phyloP scores from a whole-genome alignment of 202 grass and related monocot species.

The Zizania palustris region DNA sequence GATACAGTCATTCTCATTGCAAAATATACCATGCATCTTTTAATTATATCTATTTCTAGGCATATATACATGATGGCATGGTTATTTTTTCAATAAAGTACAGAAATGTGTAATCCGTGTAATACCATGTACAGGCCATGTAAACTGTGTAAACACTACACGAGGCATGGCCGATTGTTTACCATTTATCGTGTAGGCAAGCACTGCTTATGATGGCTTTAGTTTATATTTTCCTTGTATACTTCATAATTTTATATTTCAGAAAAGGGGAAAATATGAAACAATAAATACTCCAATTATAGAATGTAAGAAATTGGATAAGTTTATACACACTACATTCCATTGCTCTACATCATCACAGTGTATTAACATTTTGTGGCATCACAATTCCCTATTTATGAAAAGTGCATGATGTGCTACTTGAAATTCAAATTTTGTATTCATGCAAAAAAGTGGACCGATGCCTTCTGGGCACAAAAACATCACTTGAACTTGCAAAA shows the following conservation, averaged over 20 bases:
- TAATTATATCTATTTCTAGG: no score
- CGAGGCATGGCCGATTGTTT: no score
- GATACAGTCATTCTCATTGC: no score
- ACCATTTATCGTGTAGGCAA: no score
- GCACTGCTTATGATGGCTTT: not conserved
- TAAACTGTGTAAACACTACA: no score
- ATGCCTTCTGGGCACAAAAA: not conserved
- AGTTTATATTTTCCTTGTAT: constrained; percentile 21
- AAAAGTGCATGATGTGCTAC: not conserved
- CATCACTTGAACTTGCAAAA: constrained; percentile 1
- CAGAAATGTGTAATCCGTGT: no score
- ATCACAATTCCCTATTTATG: not conserved
- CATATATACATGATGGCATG: no score
- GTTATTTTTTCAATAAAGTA: no score
- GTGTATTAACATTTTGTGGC: not conserved
- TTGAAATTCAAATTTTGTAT: constrained; percentile 7
- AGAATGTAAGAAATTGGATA: constrained; percentile 7
- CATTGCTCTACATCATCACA: constrained; percentile 4
- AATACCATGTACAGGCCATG: no score
- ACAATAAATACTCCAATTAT: constrained; percentile 4
- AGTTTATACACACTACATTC: not conserved
- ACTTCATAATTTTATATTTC: not conserved
- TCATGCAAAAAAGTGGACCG: not conserved
- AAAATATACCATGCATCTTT: no score
- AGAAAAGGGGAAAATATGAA: constrained; percentile 16